Evolutionary conservation across 192 early-diverging fungal species (phyloP).

Genomic region (Coemansia sp.): DNA sequence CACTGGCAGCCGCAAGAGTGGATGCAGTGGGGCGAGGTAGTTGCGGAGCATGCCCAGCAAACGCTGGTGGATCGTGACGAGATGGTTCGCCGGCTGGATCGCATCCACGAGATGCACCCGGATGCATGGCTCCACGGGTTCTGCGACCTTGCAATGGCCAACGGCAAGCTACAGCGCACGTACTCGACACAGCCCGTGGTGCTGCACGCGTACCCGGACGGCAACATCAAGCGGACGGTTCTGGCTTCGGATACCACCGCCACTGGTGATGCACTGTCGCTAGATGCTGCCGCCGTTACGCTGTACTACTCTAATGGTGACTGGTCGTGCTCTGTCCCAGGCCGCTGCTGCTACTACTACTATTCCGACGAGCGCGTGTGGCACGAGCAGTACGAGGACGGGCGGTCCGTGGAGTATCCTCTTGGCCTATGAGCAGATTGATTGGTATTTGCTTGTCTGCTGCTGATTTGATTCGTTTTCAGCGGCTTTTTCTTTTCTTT

Average conservation of each 20-base stretch:
- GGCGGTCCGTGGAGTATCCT: background rate
- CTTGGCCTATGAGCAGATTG: too few species aligned
- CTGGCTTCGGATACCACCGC: too few species aligned
- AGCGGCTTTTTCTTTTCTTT: too few species aligned
- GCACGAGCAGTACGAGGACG: constrained; percentile 23
- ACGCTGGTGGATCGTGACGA: background rate
- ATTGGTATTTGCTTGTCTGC: too few species aligned
- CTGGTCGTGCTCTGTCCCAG: constrained; percentile 31
- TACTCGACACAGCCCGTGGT: constrained; percentile 20
- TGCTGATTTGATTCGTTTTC: too few species aligned
- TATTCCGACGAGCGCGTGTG: constrained; percentile 44
- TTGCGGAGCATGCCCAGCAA: background rate
- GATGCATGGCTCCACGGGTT: constrained; percentile 39
- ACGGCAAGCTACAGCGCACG: constrained; percentile 41
- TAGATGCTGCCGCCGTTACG: constrained; percentile 15
- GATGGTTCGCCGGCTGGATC: constrained; percentile 28
- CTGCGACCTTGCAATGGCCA: constrained; percentile 11
- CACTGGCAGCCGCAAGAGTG: constrained; percentile 34
- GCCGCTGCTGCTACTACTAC: constrained; percentile 24
- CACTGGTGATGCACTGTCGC: background rate
- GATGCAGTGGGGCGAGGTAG: constrained; percentile 26
- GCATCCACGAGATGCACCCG: constrained; percentile 30
- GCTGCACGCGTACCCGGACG: constrained; percentile 42
- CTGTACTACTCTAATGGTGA: constrained; percentile 49
- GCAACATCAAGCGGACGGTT: constrained; percentile 44